phyloP scores from a whole-genome alignment of 106 monocot species.

The Dioscorea zingiberensis region DNA sequence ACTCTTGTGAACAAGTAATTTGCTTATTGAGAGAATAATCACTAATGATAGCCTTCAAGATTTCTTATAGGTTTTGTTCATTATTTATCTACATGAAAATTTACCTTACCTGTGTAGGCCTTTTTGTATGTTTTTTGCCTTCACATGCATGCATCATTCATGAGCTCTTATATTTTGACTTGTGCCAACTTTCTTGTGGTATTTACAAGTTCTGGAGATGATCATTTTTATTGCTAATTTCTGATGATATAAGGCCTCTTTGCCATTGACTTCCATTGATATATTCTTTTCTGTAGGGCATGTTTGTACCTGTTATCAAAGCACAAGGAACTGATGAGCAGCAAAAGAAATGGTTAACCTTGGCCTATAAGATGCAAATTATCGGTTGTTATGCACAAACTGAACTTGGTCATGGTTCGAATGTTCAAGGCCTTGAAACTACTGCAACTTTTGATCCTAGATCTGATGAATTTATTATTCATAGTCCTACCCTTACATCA shows the following conservation, averaged over 20 bases:
- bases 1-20: too few relatives aligned
- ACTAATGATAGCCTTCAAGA: too few relatives aligned
- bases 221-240: not conserved
- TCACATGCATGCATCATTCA: too few relatives aligned
- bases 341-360: constrained; percentile 84
- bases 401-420: constrained; percentile 98
- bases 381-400: constrained; percentile 99
- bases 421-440: constrained; percentile 99
- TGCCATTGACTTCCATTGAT: not conserved
- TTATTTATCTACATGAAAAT: too few relatives aligned
- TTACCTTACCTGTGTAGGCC: too few relatives aligned
- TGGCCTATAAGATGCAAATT: constrained; percentile 86
- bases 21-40: too few relatives aligned
- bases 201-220: too few relatives aligned
- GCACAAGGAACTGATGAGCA: constrained; percentile 95
- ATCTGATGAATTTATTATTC: constrained; percentile 96
- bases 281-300: constrained; percentile 46
- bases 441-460: constrained; percentile 92
- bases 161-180: too few relatives aligned
- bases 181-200: too few relatives aligned
- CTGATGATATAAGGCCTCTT: not conserved
- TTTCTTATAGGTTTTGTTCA: too few relatives aligned
- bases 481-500: constrained; percentile 95
- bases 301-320: constrained; percentile 96
- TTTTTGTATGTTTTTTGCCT: too few relatives aligned